Evolutionary conservation across 2,329 filamentous ascomycete species (phyloP), one percentile per base, ranked within the genome.

Genomic region (Diaporthe vaccinii): DNA sequence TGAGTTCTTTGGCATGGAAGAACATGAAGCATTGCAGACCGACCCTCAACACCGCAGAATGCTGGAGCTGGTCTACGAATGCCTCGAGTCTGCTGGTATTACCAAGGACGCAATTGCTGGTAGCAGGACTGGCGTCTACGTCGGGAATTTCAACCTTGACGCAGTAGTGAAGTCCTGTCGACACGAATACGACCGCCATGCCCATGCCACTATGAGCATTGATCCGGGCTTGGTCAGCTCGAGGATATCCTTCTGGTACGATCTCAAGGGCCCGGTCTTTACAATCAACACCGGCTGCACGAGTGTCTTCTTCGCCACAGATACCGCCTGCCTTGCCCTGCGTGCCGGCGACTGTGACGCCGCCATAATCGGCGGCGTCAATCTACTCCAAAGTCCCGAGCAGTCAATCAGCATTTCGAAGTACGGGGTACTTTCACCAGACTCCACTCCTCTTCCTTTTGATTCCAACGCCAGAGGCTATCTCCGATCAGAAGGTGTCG

Each of bases 401-500:
- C 75, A 80, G 53, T 77, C 77, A 1, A 78, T 78, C 1, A 62
- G 74, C 0, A 80, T 83, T 78, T 20, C 46, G 2, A 58, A 76
- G 22, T 69, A 76, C 14, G 76, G 75, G 3, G 67, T 78, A 4
- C 73, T 81, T 2, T 78, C 76, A 15, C 78, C 80, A 17, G 73
- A 76, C 9, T 78, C 77, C 3, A 77, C 59, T 3, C 80, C 76
- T 61, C 74, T 79, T 39, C 77, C 75, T 25, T 84, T 82, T 9
- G 71, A 39, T 5, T 79, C 81, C 6, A 17, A 17, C 12, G 89
- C 87, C 0, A 82, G 88, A 72, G 92, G 92, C 0, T 93, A 91
- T 78, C 90, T 87, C 0, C 86, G 91, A 10, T 91, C 90, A 14
- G 91, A 93, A 78, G 91, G 90, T 4, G 86, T 87, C 25, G 89